Conservation (phyloP, 2,329 filamentous ascomycete genomes). For the Emydomyces testavorans region DNA sequence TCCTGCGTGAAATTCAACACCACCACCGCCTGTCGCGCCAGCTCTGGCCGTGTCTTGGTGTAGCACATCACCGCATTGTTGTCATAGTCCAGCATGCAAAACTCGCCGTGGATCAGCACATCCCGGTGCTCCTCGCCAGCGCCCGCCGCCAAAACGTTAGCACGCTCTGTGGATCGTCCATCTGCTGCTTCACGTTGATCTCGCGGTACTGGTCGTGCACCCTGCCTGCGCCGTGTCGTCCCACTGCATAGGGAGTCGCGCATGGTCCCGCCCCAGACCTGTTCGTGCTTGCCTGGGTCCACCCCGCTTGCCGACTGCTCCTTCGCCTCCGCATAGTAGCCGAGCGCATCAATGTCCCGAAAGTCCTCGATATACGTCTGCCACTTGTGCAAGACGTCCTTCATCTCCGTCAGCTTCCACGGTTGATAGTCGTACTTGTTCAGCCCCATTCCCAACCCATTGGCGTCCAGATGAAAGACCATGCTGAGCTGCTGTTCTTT, state of each 20-base stretch:
- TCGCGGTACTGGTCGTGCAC: constrained; percentile 43
- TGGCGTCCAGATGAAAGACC: constrained; percentile 48
- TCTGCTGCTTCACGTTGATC: constrained; percentile 49
- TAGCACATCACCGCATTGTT: constrained; percentile 39
- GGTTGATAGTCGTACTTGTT: constrained; percentile 37
- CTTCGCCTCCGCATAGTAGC: constrained; percentile 36
- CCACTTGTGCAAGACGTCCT: constrained; percentile 39
- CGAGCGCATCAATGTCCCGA: constrained; percentile 35
- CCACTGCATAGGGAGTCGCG: constrained; percentile 60
- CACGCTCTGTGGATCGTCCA: constrained; percentile 36
- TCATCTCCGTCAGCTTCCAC: constrained; percentile 41
- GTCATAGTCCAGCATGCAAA: constrained; percentile 42
- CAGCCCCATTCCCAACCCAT: constrained; percentile 44
- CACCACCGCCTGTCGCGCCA: constrained; percentile 27
- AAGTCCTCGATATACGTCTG: constrained; percentile 42
- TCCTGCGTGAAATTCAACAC: constrained; percentile 29
- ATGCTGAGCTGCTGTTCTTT: constrained; percentile 52
- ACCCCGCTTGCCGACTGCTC: constrained; percentile 21
- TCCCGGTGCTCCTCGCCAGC: constrained; percentile 47
- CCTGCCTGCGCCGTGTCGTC: constrained; percentile 45
- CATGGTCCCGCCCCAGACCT: constrained; percentile 53
- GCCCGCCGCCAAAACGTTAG: constrained; percentile 51
- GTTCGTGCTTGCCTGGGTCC: constrained; percentile 33
- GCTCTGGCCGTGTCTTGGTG: constrained; percentile 28
- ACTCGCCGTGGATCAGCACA: constrained; percentile 52